Conservation (phyloP, 371 early-diverging fungal species). For the Basidiobolus meristosporus region DNA sequence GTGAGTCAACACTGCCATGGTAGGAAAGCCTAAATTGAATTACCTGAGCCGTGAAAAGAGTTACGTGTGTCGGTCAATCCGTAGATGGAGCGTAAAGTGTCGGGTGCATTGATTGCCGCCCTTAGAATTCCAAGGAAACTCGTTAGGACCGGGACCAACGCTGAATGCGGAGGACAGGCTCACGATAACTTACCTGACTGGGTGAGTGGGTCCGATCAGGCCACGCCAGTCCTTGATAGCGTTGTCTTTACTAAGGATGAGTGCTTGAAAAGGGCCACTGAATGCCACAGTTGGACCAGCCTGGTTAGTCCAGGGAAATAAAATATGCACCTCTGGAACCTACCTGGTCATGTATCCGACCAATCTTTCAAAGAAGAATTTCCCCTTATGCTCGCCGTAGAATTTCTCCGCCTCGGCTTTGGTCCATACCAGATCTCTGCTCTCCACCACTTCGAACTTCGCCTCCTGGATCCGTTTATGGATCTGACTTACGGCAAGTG, state of each 20-base stretch:
- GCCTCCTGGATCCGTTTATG: constrained; percentile 13
- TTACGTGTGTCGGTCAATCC: constrained; percentile 69
- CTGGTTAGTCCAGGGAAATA: not conserved
- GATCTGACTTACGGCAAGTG: constrained; percentile 8
- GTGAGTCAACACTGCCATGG: not conserved
- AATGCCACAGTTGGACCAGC: not conserved
- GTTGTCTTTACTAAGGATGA: constrained; percentile 30
- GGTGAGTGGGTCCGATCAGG: constrained; percentile 46
- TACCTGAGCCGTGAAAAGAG: constrained; percentile 64
- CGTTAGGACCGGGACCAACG: too few relatives aligned
- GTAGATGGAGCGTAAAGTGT: constrained; percentile 42
- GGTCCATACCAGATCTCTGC: constrained; percentile 31
- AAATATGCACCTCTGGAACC: not conserved
- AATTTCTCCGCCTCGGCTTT: constrained; percentile 32
- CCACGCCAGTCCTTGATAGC: constrained; percentile 39
- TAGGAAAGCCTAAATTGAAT: not conserved
- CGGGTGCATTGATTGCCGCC: constrained; percentile 32
- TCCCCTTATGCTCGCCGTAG: constrained; percentile 40
- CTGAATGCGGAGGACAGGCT: constrained; percentile 2
- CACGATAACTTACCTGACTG: constrained; percentile 22
- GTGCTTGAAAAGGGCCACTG: constrained; percentile 37
- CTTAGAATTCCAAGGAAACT: constrained; percentile 15
- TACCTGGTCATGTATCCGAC: constrained; percentile 53
- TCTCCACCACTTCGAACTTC: constrained; percentile 17
- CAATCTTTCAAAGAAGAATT: constrained; percentile 43